A percentile compares a stretch with the other conserved stretches of the same genome.
Conservation (phyloP, 2,329 filamentous ascomycete species). For the Epichloe gansuensis region DNA sequence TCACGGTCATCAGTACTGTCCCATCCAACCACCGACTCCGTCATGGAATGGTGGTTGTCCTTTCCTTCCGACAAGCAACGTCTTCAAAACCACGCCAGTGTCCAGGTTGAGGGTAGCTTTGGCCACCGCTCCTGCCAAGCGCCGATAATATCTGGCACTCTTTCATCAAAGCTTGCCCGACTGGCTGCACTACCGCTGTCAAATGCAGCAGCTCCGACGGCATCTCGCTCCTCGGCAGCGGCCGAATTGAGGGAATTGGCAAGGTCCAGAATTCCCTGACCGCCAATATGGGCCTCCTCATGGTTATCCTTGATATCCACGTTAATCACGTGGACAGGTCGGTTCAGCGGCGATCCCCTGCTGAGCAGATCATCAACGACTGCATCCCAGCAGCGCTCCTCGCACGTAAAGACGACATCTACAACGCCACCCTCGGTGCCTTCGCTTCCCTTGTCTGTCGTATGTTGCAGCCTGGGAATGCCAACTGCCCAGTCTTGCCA, state of each 20-base stretch:
- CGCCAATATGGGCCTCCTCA: conserved; percentile 85
- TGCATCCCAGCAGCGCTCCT: conserved; percentile 96
- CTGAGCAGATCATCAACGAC: conserved; percentile 87
- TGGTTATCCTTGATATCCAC: conserved; percentile 98
- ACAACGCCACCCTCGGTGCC: conserved; percentile 84
- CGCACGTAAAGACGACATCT: conserved; percentile 92
- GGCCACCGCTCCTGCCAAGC: conserved; percentile 95
- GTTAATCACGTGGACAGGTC: conserved; percentile 95
- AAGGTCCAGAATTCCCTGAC: conserved; percentile 82
- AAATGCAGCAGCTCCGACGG: conserved; percentile 52
- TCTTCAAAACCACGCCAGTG: conserved; percentile 77
- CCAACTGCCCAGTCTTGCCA: conserved; percentile 97
- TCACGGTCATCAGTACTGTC: no score
- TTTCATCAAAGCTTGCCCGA: conserved; percentile 75
- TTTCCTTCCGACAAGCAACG: background rate
- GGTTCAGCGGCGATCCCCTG: conserved; percentile 74
- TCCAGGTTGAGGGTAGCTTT: conserved; percentile 84
- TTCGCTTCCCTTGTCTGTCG: conserved; percentile 60
- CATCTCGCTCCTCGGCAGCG: conserved; percentile 63
- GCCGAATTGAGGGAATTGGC: conserved; percentile 74
- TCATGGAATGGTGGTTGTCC: no score
- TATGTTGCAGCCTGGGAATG: conserved; percentile 65
- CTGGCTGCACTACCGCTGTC: conserved; percentile 55
- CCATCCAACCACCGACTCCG: no score
- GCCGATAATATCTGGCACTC: conserved; percentile 81